phyloP scores from a whole-genome alignment of 306 rosid genomes.

The Mimosa pudica region DNA sequence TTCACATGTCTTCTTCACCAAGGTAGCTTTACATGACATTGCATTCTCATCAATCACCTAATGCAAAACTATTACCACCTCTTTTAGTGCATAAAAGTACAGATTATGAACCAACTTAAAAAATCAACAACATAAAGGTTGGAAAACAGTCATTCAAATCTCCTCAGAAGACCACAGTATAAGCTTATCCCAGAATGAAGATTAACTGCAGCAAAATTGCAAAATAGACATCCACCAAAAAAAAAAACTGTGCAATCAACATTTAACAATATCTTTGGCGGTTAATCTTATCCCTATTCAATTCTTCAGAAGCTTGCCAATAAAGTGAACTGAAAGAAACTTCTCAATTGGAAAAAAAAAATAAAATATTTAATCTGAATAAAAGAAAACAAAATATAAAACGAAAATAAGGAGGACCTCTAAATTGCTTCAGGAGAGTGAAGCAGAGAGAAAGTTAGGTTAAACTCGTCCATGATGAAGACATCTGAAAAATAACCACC shows the following conservation, averaged over 20 bases:
- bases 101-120: not conserved
- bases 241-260: not conserved
- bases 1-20: not conserved
- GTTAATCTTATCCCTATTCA: not conserved
- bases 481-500: slow-evolving; percentile 30
- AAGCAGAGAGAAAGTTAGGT: slow-evolving; percentile 20
- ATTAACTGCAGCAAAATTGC: not conserved
- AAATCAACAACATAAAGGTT: not conserved
- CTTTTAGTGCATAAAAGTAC: not conserved
- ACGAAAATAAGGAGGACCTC: slow-evolving; percentile 40
- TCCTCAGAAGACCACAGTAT: not conserved
- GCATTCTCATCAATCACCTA: not conserved
- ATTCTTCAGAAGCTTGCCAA: slow-evolving; percentile 10
- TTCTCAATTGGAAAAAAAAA: not conserved
- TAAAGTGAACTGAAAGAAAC: slow-evolving; percentile 6
- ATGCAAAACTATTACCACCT: not conserved
- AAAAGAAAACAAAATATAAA: not conserved
- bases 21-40: not conserved
- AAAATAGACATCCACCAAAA: not conserved
- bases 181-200: not conserved
- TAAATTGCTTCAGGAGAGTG: slow-evolving; percentile 35
- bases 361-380: not conserved
- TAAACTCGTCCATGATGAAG: slow-evolving; percentile 30
- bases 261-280: not conserved
- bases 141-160: not conserved